Percentiles rank a stretch among this genome's conserved stretches.
Conservation (phyloP, 441 rosid species). For the Populus hybrid region DNA sequence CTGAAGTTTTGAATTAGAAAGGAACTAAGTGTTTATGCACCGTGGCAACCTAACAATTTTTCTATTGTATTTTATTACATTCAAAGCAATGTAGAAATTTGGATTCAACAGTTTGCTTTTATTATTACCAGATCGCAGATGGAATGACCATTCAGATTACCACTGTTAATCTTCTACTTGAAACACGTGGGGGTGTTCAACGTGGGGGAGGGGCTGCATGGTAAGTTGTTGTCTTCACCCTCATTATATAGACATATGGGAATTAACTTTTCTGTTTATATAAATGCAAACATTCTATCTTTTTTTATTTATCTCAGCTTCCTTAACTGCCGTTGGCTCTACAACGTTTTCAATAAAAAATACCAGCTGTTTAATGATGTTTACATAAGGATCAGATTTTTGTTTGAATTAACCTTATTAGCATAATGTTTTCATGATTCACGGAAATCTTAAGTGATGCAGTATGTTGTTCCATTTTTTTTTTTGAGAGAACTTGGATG, state of each 20-base stretch:
- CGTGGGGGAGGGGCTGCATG: conserved; percentile 82
- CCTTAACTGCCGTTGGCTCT: background rate
- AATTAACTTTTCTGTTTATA: background rate
- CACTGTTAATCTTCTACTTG: conserved; percentile 91
- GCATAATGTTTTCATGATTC: background rate
- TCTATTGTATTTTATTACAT: background rate
- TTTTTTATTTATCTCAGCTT: background rate
- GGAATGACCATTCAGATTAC: conserved; percentile 90
- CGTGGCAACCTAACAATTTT: background rate
- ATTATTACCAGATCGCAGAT: conserved; percentile 82
- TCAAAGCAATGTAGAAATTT: conserved; percentile 7
- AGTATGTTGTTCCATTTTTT: background rate
- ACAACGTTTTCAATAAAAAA: background rate
- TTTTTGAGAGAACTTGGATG: background rate
- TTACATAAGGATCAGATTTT: background rate
- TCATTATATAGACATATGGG: background rate
- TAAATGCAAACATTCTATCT: background rate
- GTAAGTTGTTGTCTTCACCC: conserved; percentile 37
- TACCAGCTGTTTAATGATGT: background rate
- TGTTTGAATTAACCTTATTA: background rate
- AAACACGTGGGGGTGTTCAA: conserved; percentile 72
- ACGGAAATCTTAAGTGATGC: background rate
- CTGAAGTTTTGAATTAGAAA: background rate
- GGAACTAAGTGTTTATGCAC: background rate
- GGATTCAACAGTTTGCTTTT: conserved; percentile 12